These are phyloP conservation scores for Pseudogymnoascus sp. DNA, from an alignment of 2,329 filamentous ascomycete genomes.

Conservation along the genomic window DNA sequence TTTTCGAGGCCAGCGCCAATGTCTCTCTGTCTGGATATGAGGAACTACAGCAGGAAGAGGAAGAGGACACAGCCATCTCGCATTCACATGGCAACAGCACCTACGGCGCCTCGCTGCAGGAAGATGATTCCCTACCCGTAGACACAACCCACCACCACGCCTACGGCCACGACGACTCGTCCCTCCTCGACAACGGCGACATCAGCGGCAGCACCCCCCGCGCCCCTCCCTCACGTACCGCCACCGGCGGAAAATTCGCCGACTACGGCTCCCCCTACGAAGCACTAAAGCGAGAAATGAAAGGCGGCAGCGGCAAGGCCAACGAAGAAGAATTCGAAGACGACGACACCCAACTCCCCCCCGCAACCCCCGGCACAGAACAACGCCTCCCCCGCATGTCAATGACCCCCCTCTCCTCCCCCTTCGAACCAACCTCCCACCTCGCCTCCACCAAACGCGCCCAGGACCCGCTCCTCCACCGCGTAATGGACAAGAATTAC, in stretches of 20 bases:
- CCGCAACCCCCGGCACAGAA: conserved; percentile 26
- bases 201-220: conserved; percentile 62
- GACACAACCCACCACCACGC: conserved; percentile 24
- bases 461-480: conserved; percentile 72
- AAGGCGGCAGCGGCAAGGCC: conserved; percentile 30
- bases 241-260: conserved; percentile 43
- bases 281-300: conserved; percentile 58
- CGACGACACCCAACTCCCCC: conserved; percentile 31
- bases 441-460: conserved; percentile 33
- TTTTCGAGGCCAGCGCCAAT: conserved; percentile 97
- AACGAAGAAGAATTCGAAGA: conserved; percentile 31
- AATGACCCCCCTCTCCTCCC: conserved; percentile 51
- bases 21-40: conserved; percentile 94
- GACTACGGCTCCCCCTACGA: conserved; percentile 72
- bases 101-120: conserved; percentile 24
- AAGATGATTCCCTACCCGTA: conserved; percentile 24
- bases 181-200: conserved; percentile 54
- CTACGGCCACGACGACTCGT: conserved; percentile 44
- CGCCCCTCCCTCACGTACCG: conserved; percentile 42
- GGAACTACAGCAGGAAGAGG: conserved; percentile 60
- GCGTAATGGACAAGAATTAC: conserved; percentile 91
- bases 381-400: conserved; percentile 52
- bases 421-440: conserved; percentile 42
- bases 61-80: conserved; percentile 33
- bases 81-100: conserved; percentile 26